phyloP scores from a whole-genome alignment of 768 basidiomycete genomes.

The Termitomyces sp. region DNA sequence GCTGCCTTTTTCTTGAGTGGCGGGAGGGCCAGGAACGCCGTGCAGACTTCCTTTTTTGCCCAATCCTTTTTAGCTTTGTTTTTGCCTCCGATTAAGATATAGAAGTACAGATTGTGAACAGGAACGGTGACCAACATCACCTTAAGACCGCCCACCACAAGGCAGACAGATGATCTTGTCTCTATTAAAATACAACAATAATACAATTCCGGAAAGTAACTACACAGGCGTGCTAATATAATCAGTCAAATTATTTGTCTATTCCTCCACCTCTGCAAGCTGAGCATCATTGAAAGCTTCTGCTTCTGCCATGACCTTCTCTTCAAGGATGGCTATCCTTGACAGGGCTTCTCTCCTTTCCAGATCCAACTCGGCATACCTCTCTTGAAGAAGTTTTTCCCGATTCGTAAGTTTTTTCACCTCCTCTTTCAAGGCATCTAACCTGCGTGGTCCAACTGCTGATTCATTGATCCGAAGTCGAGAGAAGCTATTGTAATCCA shows the following conservation, averaged over 20 bases:
- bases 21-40: constrained; percentile 5
- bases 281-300: constrained; percentile 78
- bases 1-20: not conserved
- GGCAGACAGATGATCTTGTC: constrained; percentile 1
- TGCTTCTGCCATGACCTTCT: constrained; percentile 81
- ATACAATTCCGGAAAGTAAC: constrained; percentile 12
- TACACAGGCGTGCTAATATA: constrained; percentile 12
- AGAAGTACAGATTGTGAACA: constrained; percentile 5
- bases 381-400: constrained; percentile 73
- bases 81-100: constrained; percentile 8
- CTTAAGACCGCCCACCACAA: constrained; percentile 4
- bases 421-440: constrained; percentile 80
- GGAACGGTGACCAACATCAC: not conserved
- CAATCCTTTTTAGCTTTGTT: constrained; percentile 1
- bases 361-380: constrained; percentile 77
- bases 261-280: constrained; percentile 56
- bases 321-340: constrained; percentile 66
- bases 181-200: constrained; percentile 3
- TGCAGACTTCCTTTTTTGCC: not conserved
- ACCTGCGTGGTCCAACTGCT: constrained; percentile 70
- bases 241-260: constrained; percentile 14
- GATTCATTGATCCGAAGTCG: constrained; percentile 68
- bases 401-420: constrained; percentile 74
- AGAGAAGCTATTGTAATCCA: constrained; percentile 78
- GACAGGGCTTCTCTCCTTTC: constrained; percentile 59